These are phyloP conservation scores for Geotrichum carabidarum DNA, from an alignment of 1,139 yeast genomes.

Conservation along the genomic window DNA sequence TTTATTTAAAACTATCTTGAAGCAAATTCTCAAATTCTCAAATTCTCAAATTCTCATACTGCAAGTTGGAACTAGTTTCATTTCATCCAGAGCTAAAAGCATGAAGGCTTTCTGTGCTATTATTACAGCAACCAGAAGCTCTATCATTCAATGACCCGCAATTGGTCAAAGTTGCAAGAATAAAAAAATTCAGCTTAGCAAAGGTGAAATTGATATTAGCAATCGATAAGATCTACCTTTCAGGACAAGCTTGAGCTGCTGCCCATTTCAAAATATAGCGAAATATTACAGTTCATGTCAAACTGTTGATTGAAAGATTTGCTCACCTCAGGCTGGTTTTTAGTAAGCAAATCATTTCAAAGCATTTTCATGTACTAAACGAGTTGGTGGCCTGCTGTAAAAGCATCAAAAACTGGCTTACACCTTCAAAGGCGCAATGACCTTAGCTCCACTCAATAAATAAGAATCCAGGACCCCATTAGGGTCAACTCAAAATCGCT, in stretches of 20 bases:
- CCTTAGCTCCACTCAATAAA: conserved; percentile 25
- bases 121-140: too few species aligned
- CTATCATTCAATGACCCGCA: too few species aligned
- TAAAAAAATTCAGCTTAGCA: too few species aligned
- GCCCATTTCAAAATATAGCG: conserved; percentile 27
- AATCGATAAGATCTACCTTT: conserved; percentile 23
- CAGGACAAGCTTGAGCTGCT: conserved; percentile 27
- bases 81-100: too few species aligned
- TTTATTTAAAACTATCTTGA: too few species aligned
- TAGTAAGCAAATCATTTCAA: conserved; percentile 28
- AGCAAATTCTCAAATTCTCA: too few species aligned
- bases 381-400: conserved; percentile 31
- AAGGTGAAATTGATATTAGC: too few species aligned
- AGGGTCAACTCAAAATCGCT: too few species aligned
- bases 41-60: too few species aligned
- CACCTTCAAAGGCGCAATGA: conserved; percentile 34
- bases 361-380: conserved; percentile 26
- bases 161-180: too few species aligned
- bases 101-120: too few species aligned
- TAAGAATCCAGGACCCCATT: conserved; percentile 1
- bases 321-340: conserved; percentile 30
- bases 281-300: conserved; percentile 32
- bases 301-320: conserved; percentile 32
- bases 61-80: too few species aligned
- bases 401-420: conserved; percentile 34